Percentiles rank a stretch among this genome's conserved stretches.
Evolutionary conservation across 2,329 filamentous ascomycete genomes (phyloP).

Genomic region (Dactylella cylindrospora): DNA sequence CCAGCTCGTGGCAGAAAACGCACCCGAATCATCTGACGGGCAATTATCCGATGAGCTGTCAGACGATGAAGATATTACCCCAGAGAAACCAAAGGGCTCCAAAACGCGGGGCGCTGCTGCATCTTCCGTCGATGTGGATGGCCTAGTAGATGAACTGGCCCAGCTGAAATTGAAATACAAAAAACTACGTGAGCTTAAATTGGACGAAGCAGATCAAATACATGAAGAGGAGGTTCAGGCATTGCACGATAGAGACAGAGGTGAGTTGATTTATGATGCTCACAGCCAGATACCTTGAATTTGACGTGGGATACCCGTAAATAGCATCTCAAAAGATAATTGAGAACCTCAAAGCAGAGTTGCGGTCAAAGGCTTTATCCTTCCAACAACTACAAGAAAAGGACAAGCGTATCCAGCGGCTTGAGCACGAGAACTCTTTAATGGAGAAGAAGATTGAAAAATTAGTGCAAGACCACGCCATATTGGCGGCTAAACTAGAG

Average conservation of each 20-base stretch:
- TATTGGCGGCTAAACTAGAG: constrained; percentile 37
- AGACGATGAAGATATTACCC: neutral
- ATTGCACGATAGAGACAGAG: constrained; percentile 26
- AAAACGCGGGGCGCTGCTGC: neutral
- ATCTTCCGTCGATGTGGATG: neutral
- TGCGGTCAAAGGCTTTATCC: constrained; percentile 8
- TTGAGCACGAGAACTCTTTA: constrained; percentile 21
- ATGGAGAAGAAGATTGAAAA: constrained; percentile 42
- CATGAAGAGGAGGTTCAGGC: constrained; percentile 19
- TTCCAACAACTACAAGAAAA: constrained; percentile 27
- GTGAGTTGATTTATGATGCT: no score
- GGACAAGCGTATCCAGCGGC: constrained; percentile 14
- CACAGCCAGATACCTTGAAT: no score
- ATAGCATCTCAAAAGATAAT: constrained; percentile 33
- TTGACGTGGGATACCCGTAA: no score
- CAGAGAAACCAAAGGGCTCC: neutral
- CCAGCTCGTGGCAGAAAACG: neutral
- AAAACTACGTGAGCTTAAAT: constrained; percentile 27
- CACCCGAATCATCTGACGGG: constrained; percentile 1
- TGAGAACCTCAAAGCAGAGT: constrained; percentile 22
- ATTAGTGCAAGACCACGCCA: constrained; percentile 33
- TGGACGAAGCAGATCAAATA: constrained; percentile 20
- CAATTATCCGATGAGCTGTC: constrained; percentile 5
- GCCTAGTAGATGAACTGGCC: constrained; percentile 11
- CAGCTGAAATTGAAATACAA: constrained; percentile 29